A percentile compares a stretch with the other conserved stretches of the same genome.
These are phyloP conservation scores for Ogataea trehaloabstinens DNA, from an alignment of 805 yeast genomes.

Conservation along the genomic window DNA sequence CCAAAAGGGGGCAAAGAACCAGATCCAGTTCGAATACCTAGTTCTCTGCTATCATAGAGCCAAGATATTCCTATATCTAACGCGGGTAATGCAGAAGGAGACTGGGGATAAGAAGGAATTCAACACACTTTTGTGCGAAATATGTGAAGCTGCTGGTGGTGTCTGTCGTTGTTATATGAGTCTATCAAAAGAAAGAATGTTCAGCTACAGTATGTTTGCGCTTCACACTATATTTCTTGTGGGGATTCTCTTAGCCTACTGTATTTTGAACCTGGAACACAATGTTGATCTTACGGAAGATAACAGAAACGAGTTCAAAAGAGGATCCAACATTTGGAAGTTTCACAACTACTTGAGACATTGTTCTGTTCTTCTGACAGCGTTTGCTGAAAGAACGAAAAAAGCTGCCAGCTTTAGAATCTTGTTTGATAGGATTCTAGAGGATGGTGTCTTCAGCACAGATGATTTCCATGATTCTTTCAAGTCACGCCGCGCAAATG, in stretches of 20 bases:
- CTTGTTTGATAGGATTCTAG: slow-evolving; percentile 15
- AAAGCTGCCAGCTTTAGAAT: slow-evolving; percentile 20
- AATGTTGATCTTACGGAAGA: background rate
- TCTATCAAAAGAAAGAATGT: slow-evolving; percentile 10
- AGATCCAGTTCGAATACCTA: slow-evolving; percentile 14
- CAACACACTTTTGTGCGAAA: slow-evolving; percentile 6
- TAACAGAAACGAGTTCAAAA: background rate
- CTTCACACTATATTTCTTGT: slow-evolving; percentile 16
- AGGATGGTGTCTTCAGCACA: slow-evolving; percentile 11
- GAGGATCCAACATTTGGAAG: slow-evolving; percentile 6
- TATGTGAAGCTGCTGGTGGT: slow-evolving; percentile 19
- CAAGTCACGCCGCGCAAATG: background rate
- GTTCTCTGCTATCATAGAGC: slow-evolving; percentile 17
- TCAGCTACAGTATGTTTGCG: slow-evolving; percentile 19
- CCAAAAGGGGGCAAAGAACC: slow-evolving; percentile 10
- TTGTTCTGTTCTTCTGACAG: slow-evolving; percentile 15
- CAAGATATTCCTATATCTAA: slow-evolving; percentile 12
- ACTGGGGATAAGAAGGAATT: slow-evolving; percentile 1
- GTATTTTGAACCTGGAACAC: slow-evolving; percentile 12
- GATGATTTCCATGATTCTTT: background rate
- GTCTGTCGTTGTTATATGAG: slow-evolving; percentile 14
- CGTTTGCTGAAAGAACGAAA: slow-evolving; percentile 18
- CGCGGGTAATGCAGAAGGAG: slow-evolving; percentile 9
- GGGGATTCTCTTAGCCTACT: slow-evolving; percentile 17
- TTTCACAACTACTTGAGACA: slow-evolving; percentile 16